Evolutionary conservation across 2,329 filamentous ascomycete genomes (phyloP), one percentile per base, ranked within the genome.

Genomic region (Aureobasidium sp.): DNA sequence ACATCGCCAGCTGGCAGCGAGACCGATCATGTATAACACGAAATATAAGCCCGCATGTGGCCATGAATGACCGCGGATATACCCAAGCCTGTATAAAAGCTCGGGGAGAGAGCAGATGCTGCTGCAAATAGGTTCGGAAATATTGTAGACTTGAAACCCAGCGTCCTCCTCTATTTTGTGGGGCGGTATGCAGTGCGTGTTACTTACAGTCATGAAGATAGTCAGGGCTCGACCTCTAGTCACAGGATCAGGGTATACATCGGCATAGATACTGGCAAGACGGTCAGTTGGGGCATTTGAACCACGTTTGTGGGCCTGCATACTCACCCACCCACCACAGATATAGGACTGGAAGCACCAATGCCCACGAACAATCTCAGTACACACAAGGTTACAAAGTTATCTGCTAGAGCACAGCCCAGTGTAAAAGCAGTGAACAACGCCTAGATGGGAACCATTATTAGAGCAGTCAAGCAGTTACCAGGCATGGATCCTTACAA

Each of bases 151-250:
- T 39, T n/a, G 39, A 5, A 12, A 34, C 32, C n/a, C 41, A 36
- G 27, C 39, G 13, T 26, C 39, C 41, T 46, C 10, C 15, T 44
- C 15, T 24, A 17, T 26, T 32, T 29, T 26, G 41, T 36, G 27
- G 27, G 41, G 39, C 41, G 10, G 17, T 17, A 57, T 57, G 29
- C 53, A 43, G 26, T 26, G 41, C 15, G 37, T 20, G 0, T 36
- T 15, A 27, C 53, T 57, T 46, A 80, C 85, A 20, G 82, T 83
- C 81, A 87, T 87, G 74, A 86, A 88, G 44, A 82, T 73, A 64
- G 84, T 80, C 77, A 87, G 85, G 5, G 83, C 82, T 37, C 84
- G 76, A 2, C 86, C 86, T 51, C 85, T 75, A 1, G 78, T 76
- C 32, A 79, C 73, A 0, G 82, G 78, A 57, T 85, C 78, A 56